A percentile compares a stretch with the other conserved stretches of the same genome.
These are phyloP conservation scores for Scheffersomyces illinoinensis DNA, from an alignment of 1,139 yeast species.

Conservation along the genomic window DNA sequence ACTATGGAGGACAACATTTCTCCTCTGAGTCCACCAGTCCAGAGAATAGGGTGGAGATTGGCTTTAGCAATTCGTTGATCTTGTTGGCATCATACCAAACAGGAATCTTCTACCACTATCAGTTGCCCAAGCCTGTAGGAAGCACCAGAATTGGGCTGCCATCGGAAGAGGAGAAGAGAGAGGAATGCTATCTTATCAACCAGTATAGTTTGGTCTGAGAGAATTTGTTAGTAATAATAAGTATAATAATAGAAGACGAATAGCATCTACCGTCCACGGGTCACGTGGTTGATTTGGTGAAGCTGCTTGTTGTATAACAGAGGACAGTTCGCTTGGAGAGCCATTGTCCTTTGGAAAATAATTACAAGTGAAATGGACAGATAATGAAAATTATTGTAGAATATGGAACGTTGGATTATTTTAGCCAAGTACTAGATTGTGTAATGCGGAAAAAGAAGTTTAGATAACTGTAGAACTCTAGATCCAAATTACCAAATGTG, in stretches of 20 bases:
- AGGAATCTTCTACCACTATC: conserved; percentile 44
- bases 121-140: conserved; percentile 23
- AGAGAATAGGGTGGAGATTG: conserved; percentile 34
- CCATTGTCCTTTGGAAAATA: neutral
- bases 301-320: neutral
- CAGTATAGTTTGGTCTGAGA: conserved; percentile 18
- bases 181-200: conserved; percentile 32
- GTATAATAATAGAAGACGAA: neutral
- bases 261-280: neutral
- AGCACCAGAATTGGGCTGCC: neutral
- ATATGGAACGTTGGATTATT: no score
- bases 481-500: neutral
- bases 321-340: neutral
- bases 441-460: no score
- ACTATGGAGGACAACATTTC: conserved; percentile 7
- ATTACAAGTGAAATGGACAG: neutral
- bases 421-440: no score
- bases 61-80: conserved; percentile 35
- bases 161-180: conserved; percentile 24
- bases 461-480: no score
- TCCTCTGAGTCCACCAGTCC: conserved; percentile 4
- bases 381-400: neutral
- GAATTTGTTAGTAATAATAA: neutral
- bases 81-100: conserved; percentile 42
- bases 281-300: neutral